Percentiles rank a stretch among this genome's conserved stretches.
Evolutionary conservation across 768 basidiomycete species (phyloP).

Genomic region (Galerina marginata): DNA sequence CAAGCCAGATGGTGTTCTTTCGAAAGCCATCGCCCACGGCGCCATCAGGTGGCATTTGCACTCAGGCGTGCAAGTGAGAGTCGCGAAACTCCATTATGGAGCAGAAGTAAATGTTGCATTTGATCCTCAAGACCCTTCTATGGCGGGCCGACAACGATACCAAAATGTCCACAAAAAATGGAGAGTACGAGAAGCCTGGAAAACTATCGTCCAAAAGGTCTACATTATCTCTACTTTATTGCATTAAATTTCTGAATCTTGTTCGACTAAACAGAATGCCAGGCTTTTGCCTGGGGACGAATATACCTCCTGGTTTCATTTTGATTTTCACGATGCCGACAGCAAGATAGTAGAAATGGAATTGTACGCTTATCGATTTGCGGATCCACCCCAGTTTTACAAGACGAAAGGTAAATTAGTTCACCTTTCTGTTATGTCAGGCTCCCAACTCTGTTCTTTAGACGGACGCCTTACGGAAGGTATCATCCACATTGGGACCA

Average conservation of each 20-base stretch:
- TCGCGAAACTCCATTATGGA: slow-evolving; percentile 33
- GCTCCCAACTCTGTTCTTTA: background rate
- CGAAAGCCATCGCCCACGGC: slow-evolving; percentile 36
- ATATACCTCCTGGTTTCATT: slow-evolving; percentile 13
- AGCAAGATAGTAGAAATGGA: slow-evolving; percentile 16
- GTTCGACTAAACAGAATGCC: slow-evolving; percentile 1
- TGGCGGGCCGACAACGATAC: slow-evolving; percentile 10
- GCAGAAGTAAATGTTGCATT: slow-evolving; percentile 15
- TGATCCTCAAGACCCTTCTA: slow-evolving; percentile 18
- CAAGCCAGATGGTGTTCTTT: slow-evolving; percentile 28
- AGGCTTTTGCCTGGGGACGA: slow-evolving; percentile 11
- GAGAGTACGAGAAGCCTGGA: slow-evolving; percentile 22
- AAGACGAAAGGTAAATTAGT: slow-evolving; percentile 11
- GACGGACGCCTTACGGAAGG: slow-evolving; percentile 13
- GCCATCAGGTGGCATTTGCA: slow-evolving; percentile 34
- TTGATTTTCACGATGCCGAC: slow-evolving; percentile 8
- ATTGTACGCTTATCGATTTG: slow-evolving; percentile 20
- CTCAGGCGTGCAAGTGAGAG: slow-evolving; percentile 26
- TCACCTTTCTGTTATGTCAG: background rate
- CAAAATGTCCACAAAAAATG: slow-evolving; percentile 4
- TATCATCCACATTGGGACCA: slow-evolving; percentile 21
- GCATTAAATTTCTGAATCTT: background rate
- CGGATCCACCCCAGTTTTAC: slow-evolving; percentile 18
- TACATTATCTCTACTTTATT: background rate
- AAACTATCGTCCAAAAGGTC: slow-evolving; percentile 30